Base-by-base conservation (phyloP, 257 asterid species). In the Rubia yunnanensis region DNA sequence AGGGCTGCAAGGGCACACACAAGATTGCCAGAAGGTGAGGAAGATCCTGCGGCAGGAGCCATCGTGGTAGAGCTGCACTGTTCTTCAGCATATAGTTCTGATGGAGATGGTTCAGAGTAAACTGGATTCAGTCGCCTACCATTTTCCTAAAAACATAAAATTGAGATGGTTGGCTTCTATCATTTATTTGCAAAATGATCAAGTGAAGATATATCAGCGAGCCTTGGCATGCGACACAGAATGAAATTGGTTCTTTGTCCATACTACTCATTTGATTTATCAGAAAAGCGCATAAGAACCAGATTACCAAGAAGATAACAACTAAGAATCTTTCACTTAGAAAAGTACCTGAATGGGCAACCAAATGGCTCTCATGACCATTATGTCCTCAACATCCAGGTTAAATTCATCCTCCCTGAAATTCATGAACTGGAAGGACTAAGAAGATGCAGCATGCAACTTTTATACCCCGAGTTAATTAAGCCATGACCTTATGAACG, bases 321-420 rank as follows among this genome's bases (percentile, higher is more conserved):
- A 5, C 4, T 6, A 49, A 5, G 7, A 26, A 22, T 15, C 5
- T 39, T 18, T 41, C 38, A 56, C 15, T 53, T 15, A 44, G n/a
- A n/a, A n/a, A n/a, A 62, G 50, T 85, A 94, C 98, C 99, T 90
- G 98, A 75, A 94, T 88, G 63, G 99, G 90, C 69, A 81, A 78
- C 98, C 95, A 94, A 74, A 94, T 88, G 74, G 99, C 98, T 80
- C 90, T 98, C 98, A 90, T 91, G 65, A 94, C 95, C 99, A 94
- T 91, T 73, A 94, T 88, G 76, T 91, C 99, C 82, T 94, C 99
- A 39, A 94, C 96, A 84, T 91, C 98, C 76, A 88, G 74, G 83
- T 90, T 95, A 75, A 94, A 86, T 55, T 81, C 96, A 6, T 86
- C 96, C 64, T 88, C 96, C 89, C 99, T 94, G 84, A 55, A 59